Evolutionary conservation across 257 asterid genomes (phyloP).

Genomic region (Jasminum sambac): DNA sequence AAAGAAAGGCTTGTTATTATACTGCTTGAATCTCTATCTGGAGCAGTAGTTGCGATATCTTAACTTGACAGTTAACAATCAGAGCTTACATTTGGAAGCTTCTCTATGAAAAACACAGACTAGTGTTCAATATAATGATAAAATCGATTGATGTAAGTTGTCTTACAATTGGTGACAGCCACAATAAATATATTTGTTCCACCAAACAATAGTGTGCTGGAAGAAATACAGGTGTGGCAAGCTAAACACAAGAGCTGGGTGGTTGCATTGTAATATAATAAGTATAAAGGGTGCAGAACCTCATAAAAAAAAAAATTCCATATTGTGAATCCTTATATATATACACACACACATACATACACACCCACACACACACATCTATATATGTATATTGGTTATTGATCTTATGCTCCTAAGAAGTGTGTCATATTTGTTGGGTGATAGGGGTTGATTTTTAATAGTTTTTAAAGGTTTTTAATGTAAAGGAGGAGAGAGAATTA

Average conservation of each 20-base stretch:
- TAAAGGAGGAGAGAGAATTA: too few relatives aligned
- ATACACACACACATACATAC: too few relatives aligned
- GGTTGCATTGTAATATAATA: not conserved
- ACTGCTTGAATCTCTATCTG: not conserved
- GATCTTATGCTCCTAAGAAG: slow-evolving; percentile 5
- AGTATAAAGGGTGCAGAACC: not conserved
- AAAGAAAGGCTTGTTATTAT: not conserved
- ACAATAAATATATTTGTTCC: not conserved
- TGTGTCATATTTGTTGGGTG: too few relatives aligned
- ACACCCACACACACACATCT: too few relatives aligned
- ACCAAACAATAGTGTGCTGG: not conserved
- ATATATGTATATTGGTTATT: not conserved
- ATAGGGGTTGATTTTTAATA: too few relatives aligned
- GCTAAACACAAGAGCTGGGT: not conserved
- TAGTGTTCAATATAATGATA: not conserved
- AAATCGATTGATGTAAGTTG: slow-evolving; percentile 2
- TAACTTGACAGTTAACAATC: not conserved
- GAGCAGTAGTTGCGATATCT: not conserved
- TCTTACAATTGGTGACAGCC: slow-evolving; percentile 7
- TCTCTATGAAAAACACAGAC: not conserved
- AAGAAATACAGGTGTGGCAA: not conserved
- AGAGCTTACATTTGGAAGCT: not conserved
- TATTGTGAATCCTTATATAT: not conserved
- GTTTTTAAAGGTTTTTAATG: too few relatives aligned
- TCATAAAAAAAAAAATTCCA: not conserved